phyloP scores from a whole-genome alignment of 805 yeast species.

The Wickerhamiella qilinensis region DNA sequence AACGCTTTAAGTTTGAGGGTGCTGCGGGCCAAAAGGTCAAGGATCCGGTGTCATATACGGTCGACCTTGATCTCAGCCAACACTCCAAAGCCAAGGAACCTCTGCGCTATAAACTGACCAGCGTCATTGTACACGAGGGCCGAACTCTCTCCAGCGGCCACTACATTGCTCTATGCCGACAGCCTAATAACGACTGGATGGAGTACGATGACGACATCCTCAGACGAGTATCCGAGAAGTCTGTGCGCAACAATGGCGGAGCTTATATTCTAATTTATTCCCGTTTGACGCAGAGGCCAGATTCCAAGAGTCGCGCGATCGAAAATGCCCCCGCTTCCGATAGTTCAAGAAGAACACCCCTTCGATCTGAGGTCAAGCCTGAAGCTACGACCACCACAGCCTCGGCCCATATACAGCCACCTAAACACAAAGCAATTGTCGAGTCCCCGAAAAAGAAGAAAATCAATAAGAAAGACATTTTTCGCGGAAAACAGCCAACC shows the following conservation, averaged over 20 bases:
- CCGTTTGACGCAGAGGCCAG: slow-evolving; percentile 24
- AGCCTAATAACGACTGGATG: slow-evolving; percentile 86
- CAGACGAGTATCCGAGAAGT: slow-evolving; percentile 52
- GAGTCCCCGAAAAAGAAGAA: too few relatives aligned
- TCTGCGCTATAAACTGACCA: slow-evolving; percentile 50
- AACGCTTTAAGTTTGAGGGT: slow-evolving; percentile 65
- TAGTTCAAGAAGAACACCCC: too few relatives aligned
- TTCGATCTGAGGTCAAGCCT: background rate
- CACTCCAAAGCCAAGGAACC: slow-evolving; percentile 29
- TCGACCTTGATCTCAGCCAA: slow-evolving; percentile 52
- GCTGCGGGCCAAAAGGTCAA: slow-evolving; percentile 61
- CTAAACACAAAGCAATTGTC: too few relatives aligned
- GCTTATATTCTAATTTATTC: slow-evolving; percentile 85
- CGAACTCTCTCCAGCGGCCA: slow-evolving; percentile 87
- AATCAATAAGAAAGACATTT: too few relatives aligned
- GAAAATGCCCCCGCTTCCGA: too few relatives aligned
- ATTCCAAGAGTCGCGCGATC: too few relatives aligned
- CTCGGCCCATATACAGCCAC: background rate
- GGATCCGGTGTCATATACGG: slow-evolving; percentile 69
- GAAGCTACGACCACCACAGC: background rate
- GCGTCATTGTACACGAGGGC: slow-evolving; percentile 90
- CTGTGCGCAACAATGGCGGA: slow-evolving; percentile 65
- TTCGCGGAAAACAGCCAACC: too few relatives aligned
- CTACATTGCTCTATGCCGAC: slow-evolving; percentile 77
- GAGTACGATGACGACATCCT: slow-evolving; percentile 88